Base-by-base conservation (phyloP, 1,284 basidiomycete genomes). In the Ceratobasidium sp. region DNA sequence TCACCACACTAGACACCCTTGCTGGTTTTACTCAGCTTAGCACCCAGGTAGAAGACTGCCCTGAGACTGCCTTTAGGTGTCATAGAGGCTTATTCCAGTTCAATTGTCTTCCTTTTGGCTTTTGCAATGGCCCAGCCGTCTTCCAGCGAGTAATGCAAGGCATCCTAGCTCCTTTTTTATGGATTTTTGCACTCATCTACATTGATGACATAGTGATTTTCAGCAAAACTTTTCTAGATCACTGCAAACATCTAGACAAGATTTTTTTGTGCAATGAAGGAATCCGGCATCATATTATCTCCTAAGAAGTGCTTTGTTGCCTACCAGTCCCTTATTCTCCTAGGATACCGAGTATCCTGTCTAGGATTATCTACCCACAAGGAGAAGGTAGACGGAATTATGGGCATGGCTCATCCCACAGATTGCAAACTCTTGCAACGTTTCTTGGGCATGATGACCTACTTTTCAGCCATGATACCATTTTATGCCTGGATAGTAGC, bases 181-280 rank as follows among this genome's bases (percentile, higher is more conserved):
- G 86, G 85, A 73, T 86, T 0, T 86, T 86, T 78, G 79, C 83
- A 52, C 88, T 87, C 0, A 86, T 87, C 83, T 91, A 91, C 13
- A 89, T 87, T 78, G 81, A 84, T 79, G 84, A 87, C 77, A 86
- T 87, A 23, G 83, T 87, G 0, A 79, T 64, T 83, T 10, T 85
- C 84, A 7, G 81, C 86, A 78, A 78, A 17, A 79, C 81, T 0
- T 85, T 82, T 52, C 82, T 84, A 3, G 84, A 86, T 0, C 86
- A 87, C 79, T 10, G 86, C 0, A 33, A 64, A 0, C 85, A 86
- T 64, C n/a, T 86, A 0, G 82, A 84, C 38, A 9, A 79, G 15
- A 83, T n/a, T 86, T 0, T 81, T 87, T 0, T 9, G 48, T 17
- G 83, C 84, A 0, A 83, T 86, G 1, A 46, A 50, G 0, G 44